These are phyloP conservation scores for Pittosporum tobira DNA, from an alignment of 129 eudicot species.

Conservation along the genomic window DNA sequence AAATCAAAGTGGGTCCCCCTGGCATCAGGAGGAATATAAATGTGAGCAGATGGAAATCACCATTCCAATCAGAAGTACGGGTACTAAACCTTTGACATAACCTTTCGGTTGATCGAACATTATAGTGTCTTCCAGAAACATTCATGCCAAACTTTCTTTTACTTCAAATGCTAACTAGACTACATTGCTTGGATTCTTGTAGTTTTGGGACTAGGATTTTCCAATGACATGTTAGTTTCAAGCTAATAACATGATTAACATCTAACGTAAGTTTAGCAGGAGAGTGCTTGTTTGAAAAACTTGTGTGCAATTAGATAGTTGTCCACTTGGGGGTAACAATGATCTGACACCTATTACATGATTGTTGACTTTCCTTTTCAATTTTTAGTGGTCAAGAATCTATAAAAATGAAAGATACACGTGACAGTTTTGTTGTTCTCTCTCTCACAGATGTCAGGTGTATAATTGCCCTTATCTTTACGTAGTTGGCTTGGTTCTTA, in stretches of 20 bases:
- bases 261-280: constrained; percentile 26
- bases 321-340: constrained; percentile 9
- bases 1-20: constrained; percentile 99
- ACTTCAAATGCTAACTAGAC: constrained; percentile 51
- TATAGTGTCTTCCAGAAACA: constrained; percentile 53
- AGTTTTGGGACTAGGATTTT: constrained; percentile 28
- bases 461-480: constrained; percentile 68
- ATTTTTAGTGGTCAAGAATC: constrained; percentile 8
- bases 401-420: background rate
- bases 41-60: constrained; percentile 96
- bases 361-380: too few relatives aligned
- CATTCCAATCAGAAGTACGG: constrained; percentile 99
- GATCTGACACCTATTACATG: too few relatives aligned
- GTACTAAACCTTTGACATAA: constrained; percentile 98
- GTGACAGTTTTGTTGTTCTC: background rate
- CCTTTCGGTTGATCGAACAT: constrained; percentile 67
- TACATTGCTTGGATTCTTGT: constrained; percentile 32
- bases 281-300: constrained; percentile 19
- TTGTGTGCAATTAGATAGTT: constrained; percentile 15
- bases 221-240: constrained; percentile 55
- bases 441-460: constrained; percentile 60
- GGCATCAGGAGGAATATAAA: constrained; percentile 97
- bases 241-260: constrained; percentile 55
- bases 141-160: constrained; percentile 35
- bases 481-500: constrained; percentile 94